phyloP scores from a whole-genome alignment of 257 asterid genomes.

The Verbena officinalis region DNA sequence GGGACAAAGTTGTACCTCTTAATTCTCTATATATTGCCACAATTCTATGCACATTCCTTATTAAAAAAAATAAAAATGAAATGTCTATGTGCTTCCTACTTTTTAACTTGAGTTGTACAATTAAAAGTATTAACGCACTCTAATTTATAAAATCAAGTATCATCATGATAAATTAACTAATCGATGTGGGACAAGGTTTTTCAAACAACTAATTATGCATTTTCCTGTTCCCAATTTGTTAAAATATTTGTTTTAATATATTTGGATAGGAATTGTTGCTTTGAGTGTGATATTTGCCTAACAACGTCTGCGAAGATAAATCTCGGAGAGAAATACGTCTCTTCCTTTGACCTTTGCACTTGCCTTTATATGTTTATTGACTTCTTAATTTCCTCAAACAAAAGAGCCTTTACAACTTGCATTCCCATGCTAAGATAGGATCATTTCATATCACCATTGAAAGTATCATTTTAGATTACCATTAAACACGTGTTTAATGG shows the following conservation, averaged over 20 bases:
- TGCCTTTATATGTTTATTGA: constrained; percentile 36
- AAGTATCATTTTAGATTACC: too few relatives aligned
- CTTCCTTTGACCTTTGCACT: constrained; percentile 42
- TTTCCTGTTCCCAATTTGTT: too few relatives aligned
- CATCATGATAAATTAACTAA: too few relatives aligned
- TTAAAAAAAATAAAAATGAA: background rate
- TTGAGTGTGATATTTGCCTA: constrained; percentile 51
- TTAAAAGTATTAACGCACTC: too few relatives aligned
- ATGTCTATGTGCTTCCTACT: too few relatives aligned
- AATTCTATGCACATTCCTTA: background rate
- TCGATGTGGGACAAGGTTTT: too few relatives aligned
- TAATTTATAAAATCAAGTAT: too few relatives aligned
- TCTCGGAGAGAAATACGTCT: constrained; percentile 43
- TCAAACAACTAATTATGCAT: too few relatives aligned
- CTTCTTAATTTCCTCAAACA: background rate
- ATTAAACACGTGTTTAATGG: background rate
- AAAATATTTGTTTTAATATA: too few relatives aligned
- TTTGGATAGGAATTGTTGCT: background rate
- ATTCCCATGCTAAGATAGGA: background rate
- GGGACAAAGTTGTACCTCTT: constrained; percentile 32
- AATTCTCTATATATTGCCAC: background rate
- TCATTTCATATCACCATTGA: too few relatives aligned
- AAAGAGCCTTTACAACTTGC: constrained; percentile 2
- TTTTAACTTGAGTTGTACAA: too few relatives aligned
- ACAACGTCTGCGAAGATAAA: constrained; percentile 17